phyloP scores from a whole-genome alignment of 371 early-diverging fungal species.

The Zychaea mexicana region DNA sequence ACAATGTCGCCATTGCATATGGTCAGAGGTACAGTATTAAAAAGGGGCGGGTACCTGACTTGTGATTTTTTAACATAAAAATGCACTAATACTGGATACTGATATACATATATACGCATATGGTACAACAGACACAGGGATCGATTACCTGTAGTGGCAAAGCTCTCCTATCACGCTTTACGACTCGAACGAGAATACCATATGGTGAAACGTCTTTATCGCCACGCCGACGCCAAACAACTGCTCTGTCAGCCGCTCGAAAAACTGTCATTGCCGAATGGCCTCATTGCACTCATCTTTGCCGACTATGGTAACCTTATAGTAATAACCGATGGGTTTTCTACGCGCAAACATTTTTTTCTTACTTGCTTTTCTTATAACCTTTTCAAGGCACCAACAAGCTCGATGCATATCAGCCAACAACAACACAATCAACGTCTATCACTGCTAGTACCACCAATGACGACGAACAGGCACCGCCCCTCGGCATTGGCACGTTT shows the following conservation, averaged over 20 bases:
- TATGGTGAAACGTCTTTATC: slow-evolving; percentile 41
- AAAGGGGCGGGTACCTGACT: not conserved
- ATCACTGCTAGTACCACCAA: not conserved
- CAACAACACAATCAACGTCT: slow-evolving; percentile 1
- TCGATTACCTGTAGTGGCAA: slow-evolving; percentile 42
- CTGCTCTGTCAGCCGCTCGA: slow-evolving; percentile 44
- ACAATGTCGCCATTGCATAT: slow-evolving; percentile 38
- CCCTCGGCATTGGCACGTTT: slow-evolving; percentile 25
- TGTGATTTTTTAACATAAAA: no score
- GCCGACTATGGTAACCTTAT: slow-evolving; percentile 30
- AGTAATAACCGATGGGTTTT: no score
- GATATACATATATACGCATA: not conserved
- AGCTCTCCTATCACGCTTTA: slow-evolving; percentile 45
- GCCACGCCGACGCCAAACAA: slow-evolving; percentile 27
- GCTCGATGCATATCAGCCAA: slow-evolving; percentile 30
- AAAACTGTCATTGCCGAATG: slow-evolving; percentile 26
- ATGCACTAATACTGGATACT: not conserved
- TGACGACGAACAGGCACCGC: not conserved
- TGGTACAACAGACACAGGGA: slow-evolving; percentile 37
- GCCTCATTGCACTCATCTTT: slow-evolving; percentile 41
- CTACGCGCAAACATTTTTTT: no score
- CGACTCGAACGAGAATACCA: slow-evolving; percentile 51
- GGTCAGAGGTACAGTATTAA: slow-evolving; percentile 35
- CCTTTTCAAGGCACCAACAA: slow-evolving; percentile 24
- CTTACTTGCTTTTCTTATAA: not conserved